phyloP scores from a whole-genome alignment of 495 filamentous ascomycete genomes.

The Penicillium chermesinum region DNA sequence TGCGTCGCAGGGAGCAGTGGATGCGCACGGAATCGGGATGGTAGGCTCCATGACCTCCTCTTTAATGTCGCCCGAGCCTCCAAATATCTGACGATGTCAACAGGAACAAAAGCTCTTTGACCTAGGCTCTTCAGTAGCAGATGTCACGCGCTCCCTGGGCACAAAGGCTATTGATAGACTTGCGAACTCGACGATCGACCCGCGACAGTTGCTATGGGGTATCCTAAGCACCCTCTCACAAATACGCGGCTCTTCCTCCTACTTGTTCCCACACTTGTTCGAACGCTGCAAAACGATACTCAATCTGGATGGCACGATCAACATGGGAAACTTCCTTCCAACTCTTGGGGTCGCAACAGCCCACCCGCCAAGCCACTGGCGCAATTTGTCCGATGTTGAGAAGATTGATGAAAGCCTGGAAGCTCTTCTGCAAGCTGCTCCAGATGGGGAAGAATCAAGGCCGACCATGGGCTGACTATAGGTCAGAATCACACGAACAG shows the following conservation, averaged over 20 bases:
- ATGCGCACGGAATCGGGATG: conserved; percentile 61
- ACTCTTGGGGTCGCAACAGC: conserved; percentile 12
- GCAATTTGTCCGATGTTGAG: too few relatives aligned
- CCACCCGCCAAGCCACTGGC: too few relatives aligned
- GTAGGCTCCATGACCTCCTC: conserved; percentile 57
- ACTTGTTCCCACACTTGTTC: conserved; percentile 35
- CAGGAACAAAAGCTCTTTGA: conserved; percentile 44
- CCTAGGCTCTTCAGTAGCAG: conserved; percentile 34
- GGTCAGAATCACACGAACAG: too few relatives aligned
- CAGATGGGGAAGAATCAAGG: too few relatives aligned
- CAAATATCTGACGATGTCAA: not conserved
- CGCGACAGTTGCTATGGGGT: conserved; percentile 39
- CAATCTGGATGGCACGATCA: conserved; percentile 28
- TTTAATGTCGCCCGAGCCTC: not conserved
- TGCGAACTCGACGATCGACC: conserved; percentile 30
- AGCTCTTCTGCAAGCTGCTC: too few relatives aligned
- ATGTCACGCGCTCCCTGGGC: conserved; percentile 33
- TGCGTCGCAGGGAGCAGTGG: conserved; percentile 48
- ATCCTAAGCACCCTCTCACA: conserved; percentile 38
- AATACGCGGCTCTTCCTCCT: conserved; percentile 42
- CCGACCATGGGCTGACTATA: too few relatives aligned
- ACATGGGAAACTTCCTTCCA: conserved; percentile 32
- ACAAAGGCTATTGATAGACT: conserved; percentile 28
- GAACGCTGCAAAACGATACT: conserved; percentile 34
- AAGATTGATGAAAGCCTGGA: too few relatives aligned